These are phyloP conservation scores for Beta vulgaris DNA, from an alignment of 148 eudicot species.

Conservation along the genomic window DNA sequence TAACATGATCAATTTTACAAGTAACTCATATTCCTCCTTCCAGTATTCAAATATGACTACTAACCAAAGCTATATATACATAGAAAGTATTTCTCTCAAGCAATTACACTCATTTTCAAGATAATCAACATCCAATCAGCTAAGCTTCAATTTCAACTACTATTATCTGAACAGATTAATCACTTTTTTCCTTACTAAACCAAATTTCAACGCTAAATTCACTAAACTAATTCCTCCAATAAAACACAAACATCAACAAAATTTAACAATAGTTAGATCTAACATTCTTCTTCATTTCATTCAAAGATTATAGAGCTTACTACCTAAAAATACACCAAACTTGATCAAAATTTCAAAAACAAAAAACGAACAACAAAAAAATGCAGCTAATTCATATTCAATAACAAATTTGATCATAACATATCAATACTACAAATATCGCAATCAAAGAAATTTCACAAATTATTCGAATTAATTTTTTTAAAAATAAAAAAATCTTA, in stretches of 20 bases:
- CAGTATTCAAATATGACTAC: neutral
- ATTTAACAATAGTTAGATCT: neutral
- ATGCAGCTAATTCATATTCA: neutral
- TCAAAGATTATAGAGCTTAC: neutral
- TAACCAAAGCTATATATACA: too few relatives aligned
- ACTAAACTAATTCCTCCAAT: neutral
- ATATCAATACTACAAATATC: neutral
- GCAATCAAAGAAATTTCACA: neutral
- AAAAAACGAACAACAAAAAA: neutral
- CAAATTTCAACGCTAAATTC: neutral
- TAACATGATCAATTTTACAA: neutral
- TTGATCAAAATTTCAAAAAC: neutral
- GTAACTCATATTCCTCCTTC: neutral
- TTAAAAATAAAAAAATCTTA: conserved; percentile 29
- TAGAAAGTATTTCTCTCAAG: too few relatives aligned
- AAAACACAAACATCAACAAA: neutral
- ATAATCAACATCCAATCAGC: neutral
- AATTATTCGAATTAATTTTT: too few relatives aligned
- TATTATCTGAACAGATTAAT: neutral
- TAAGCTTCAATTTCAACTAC: neutral
- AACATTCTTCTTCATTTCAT: neutral
- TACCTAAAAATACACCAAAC: neutral
- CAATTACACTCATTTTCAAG: too few relatives aligned
- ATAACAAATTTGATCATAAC: neutral
- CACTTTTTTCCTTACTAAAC: neutral